phyloP scores from a whole-genome alignment of 1,284 basidiomycete genomes.

The Gomphus bonarii region DNA sequence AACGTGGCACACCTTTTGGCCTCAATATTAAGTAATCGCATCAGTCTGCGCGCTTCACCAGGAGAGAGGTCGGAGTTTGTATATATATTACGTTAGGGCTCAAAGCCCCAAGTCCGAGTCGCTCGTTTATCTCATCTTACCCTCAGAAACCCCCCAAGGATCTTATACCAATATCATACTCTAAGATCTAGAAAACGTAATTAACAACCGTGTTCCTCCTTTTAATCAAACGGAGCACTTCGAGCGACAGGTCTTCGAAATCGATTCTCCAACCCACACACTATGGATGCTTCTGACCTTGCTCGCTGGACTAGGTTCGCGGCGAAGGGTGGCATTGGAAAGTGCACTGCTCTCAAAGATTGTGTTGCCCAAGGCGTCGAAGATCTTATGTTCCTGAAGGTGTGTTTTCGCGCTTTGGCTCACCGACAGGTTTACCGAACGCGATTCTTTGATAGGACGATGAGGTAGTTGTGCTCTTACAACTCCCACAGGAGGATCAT shows the following conservation, averaged over 20 bases:
- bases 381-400: constrained; percentile 85
- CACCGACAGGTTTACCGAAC: background rate
- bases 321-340: constrained; percentile 71
- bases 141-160: background rate
- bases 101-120: background rate
- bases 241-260: background rate
- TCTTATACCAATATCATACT: background rate
- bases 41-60: background rate
- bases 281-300: constrained; percentile 63
- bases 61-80: background rate
- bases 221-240: background rate
- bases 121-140: background rate
- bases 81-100: background rate
- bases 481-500: constrained; percentile 44
- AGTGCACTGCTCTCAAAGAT: constrained; percentile 60
- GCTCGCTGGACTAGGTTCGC: constrained; percentile 75
- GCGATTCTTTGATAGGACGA: constrained; percentile 47
- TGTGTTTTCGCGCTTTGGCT: constrained; percentile 20
- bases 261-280: background rate
- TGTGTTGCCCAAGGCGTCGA: constrained; percentile 68
- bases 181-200: background rate
- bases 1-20: too few species aligned
- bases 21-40: background rate
- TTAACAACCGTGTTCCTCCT: background rate
- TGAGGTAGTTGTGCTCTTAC: constrained; percentile 72